Evolutionary conservation across 352 stramenopile species (phyloP).

Genomic region (Globisporangium carolinianum): DNA sequence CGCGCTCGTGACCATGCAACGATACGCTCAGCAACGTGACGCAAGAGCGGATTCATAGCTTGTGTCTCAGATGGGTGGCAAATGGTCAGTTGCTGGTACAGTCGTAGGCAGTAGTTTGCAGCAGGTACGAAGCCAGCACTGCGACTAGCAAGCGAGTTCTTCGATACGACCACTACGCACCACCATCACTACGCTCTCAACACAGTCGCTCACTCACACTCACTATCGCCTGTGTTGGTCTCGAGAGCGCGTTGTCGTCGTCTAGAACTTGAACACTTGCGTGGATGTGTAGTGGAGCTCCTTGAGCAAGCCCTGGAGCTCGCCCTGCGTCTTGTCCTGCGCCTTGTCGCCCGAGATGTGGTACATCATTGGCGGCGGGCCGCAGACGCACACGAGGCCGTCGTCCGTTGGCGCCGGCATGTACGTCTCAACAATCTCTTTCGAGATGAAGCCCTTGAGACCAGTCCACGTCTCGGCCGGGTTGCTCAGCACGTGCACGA

Average conservation of each 20-base stretch:
- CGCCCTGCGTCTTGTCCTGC: conserved; percentile 79
- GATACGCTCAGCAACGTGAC: too few species aligned
- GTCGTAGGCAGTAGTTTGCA: neutral
- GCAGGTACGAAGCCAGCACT: neutral
- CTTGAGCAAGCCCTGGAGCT: conserved; percentile 83
- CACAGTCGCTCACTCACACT: too few species aligned
- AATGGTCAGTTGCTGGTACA: too few species aligned
- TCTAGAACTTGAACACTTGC: conserved; percentile 85
- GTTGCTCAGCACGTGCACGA: conserved; percentile 71
- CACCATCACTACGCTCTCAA: neutral
- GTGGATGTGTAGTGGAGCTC: conserved; percentile 69
- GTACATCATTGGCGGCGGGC: conserved; percentile 87
- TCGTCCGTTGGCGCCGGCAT: conserved; percentile 77
- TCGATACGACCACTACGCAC: too few species aligned
- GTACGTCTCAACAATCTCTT: conserved; percentile 80
- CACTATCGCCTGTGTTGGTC: too few species aligned
- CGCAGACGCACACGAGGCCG: conserved; percentile 84
- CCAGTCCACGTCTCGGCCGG: conserved; percentile 57
- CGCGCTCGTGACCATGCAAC: too few species aligned
- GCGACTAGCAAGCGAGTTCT: too few species aligned
- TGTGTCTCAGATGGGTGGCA: too few species aligned
- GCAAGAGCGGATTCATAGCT: too few species aligned
- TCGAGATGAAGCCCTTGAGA: conserved; percentile 66
- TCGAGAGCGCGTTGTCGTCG: too few species aligned
- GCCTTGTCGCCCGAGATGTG: conserved; percentile 84